Base-by-base conservation (phyloP, 768 basidiomycete genomes). In the Dentipellis sp. region DNA sequence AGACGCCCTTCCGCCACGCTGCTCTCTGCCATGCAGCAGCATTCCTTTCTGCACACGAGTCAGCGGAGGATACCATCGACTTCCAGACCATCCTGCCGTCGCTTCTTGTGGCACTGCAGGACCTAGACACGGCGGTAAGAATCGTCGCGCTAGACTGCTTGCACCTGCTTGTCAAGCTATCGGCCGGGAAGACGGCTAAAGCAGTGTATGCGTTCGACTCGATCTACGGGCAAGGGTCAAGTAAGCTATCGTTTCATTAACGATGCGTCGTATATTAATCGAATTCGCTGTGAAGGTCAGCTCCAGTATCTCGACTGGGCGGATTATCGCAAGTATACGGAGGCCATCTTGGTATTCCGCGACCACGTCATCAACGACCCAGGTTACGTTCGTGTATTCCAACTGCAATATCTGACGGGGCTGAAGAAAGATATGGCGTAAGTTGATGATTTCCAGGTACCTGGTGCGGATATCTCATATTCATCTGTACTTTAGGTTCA, bases 51-150 rank as follows among this genome's bases (percentile, higher is more conserved):
- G 91, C 94, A 0, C 84, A 91, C 67, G 65, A 76, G 1, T 64
- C 73, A 2, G 72, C 78, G 48, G 70, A 75, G 42, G 74, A 76
- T 38, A 72, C 76, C 12, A 68, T 85, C 4, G 93, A 95, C 67
- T 91, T 94, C 69, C 88, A 94, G 67, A 84, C 82, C 0, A 76
- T 94, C 6, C 64, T 93, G 10, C 88, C 91, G 1, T 75, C 83
- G 2, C 66, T 92, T 10, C 71, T 93, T 1, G 77, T 86, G 19
- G 76, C 82, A 10, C 63, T 92, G 11, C 77, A 81, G 53, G 76
- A 74, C 57, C 22, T 67, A 1, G 73, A 77, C 46, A 57, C 59
- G 4, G 65, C 67, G 6, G 69, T 76, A n/a, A 76, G 84, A 19
- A 67, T 71, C 47, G 78, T 75, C 12, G 80, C 84, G 16, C 63